A percentile compares a stretch with the other conserved stretches of the same genome.
These are phyloP conservation scores for Rhizopus arrhizus DNA, from an alignment of 371 early-diverging fungal genomes.

Conservation along the genomic window DNA sequence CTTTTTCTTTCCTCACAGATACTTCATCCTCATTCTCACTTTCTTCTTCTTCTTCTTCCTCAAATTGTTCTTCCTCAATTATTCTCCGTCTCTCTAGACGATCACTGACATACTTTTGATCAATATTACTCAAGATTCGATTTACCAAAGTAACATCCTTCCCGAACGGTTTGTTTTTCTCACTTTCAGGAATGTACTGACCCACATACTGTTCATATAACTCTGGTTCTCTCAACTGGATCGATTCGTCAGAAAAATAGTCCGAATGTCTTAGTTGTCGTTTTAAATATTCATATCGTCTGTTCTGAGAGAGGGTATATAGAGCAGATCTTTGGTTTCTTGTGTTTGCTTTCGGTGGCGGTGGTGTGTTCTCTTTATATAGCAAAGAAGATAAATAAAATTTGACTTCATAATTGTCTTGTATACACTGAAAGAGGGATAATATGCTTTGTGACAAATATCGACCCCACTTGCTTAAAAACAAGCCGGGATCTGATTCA, in stretches of 20 bases:
- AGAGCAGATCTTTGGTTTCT: conserved; percentile 17
- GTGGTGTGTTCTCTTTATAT: conserved; percentile 7
- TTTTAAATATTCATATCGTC: conserved; percentile 47
- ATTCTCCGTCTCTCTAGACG: conserved; percentile 33
- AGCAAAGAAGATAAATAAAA: conserved; percentile 37
- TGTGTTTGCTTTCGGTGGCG: conserved; percentile 4
- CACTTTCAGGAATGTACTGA: conserved; percentile 37
- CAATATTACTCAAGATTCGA: conserved; percentile 47
- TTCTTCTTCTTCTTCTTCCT: conserved; percentile 60
- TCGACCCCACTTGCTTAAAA: conserved; percentile 54
- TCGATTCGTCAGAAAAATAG: conserved; percentile 52
- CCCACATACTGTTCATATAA: conserved; percentile 56
- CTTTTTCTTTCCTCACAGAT: not conserved
- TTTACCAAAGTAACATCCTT: conserved; percentile 46
- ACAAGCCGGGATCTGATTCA: conserved; percentile 44
- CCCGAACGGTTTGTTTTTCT: conserved; percentile 37
- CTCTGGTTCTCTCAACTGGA: conserved; percentile 49
- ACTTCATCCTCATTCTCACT: conserved; percentile 21
- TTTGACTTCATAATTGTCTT: conserved; percentile 47
- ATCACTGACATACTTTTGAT: conserved; percentile 38
- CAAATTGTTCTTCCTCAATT: conserved; percentile 47
- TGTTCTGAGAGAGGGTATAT: conserved; percentile 38
- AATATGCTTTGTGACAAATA: conserved; percentile 37
- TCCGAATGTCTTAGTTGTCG: conserved; percentile 36
- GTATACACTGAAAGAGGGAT: conserved; percentile 27